These are phyloP conservation scores for Sclerotinia borealis DNA, from an alignment of 2,329 filamentous ascomycete genomes.

Conservation along the genomic window DNA sequence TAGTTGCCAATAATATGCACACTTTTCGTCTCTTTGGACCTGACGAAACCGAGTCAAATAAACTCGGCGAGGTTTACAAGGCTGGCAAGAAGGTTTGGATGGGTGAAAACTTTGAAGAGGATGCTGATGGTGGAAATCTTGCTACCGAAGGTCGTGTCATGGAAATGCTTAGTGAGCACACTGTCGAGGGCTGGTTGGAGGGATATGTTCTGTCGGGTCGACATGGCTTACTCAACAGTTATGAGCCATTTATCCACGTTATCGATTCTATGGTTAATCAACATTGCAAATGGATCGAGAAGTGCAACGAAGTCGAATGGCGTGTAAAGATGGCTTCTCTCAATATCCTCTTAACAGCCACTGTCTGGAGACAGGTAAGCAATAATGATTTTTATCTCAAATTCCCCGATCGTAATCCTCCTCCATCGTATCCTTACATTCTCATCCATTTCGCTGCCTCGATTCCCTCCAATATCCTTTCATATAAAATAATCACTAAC, in stretches of 20 bases:
- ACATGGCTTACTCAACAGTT: constrained; percentile 68
- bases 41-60: constrained; percentile 78
- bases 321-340: constrained; percentile 66
- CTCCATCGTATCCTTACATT: background rate
- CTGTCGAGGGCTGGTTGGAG: constrained; percentile 73
- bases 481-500: background rate
- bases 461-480: background rate
- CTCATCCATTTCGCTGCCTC: background rate
- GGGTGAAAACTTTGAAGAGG: constrained; percentile 72
- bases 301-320: constrained; percentile 75
- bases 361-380: constrained; percentile 66
- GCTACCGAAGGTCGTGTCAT: constrained; percentile 65
- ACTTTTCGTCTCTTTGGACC: constrained; percentile 74
- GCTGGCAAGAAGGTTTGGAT: constrained; percentile 76
- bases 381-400: background rate
- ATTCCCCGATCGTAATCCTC: background rate
- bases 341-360: constrained; percentile 72
- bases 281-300: constrained; percentile 82
- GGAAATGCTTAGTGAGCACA: constrained; percentile 81
- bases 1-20: constrained; percentile 56
- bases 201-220: constrained; percentile 70
- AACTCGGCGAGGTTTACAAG: constrained; percentile 65
- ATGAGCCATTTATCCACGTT: constrained; percentile 77
- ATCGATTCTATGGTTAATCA: constrained; percentile 84
- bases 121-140: constrained; percentile 68